Conservation (phyloP, 768 basidiomycete genomes). For the Suillus cothurnatus region DNA sequence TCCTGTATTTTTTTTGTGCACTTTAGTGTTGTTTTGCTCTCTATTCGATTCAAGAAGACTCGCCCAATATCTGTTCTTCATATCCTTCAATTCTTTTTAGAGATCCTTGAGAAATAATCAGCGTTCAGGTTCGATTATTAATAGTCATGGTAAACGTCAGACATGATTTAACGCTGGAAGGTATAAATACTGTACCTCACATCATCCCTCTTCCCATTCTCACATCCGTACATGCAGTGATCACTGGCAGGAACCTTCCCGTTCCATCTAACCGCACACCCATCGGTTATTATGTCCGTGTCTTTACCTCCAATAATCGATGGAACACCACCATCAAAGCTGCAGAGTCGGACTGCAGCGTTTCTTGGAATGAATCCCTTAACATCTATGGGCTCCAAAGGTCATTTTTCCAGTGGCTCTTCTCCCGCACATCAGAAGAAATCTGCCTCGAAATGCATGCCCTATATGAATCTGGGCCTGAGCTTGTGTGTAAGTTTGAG, state of each 20-base stretch:
- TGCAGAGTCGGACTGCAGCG: neutral
- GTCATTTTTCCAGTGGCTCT: neutral
- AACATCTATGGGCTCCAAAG: neutral
- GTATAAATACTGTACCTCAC: neutral
- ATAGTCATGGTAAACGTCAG: too few species aligned
- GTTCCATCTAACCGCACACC: too few species aligned
- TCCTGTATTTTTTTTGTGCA: too few species aligned
- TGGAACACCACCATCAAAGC: neutral
- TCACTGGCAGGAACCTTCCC: neutral
- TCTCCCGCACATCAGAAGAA: too few species aligned
- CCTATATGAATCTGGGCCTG: neutral
- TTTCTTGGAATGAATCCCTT: neutral
- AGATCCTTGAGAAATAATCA: too few species aligned
- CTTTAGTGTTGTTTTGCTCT: too few species aligned
- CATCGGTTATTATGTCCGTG: neutral
- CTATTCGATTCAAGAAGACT: too few species aligned
- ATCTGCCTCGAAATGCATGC: neutral
- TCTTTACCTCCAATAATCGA: neutral
- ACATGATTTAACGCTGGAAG: neutral
- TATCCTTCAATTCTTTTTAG: too few species aligned
- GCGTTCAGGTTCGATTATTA: too few species aligned
- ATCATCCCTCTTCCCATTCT: neutral
- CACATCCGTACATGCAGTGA: neutral
- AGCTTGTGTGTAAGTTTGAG: neutral
- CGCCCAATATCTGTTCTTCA: too few species aligned